phyloP scores from a whole-genome alignment of 345 rosid genomes.

The Adansonia digitata region DNA sequence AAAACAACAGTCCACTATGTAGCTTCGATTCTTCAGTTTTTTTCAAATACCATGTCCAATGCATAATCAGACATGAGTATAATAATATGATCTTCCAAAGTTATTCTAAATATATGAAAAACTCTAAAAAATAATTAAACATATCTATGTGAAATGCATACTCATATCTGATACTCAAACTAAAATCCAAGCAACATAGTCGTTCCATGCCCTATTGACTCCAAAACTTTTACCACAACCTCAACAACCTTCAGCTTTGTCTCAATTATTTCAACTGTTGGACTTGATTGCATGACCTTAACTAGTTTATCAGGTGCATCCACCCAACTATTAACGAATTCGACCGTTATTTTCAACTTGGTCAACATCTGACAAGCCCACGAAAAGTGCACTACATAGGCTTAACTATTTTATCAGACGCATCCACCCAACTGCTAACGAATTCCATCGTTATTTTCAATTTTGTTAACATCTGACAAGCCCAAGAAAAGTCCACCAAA shows the following conservation, averaged over 20 bases:
- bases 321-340: conserved; percentile 64
- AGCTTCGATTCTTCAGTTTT: too few species aligned
- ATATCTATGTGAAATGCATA: too few species aligned
- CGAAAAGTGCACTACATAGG: conserved; percentile 51
- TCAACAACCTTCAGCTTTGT: conserved; percentile 53
- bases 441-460: conserved; percentile 71
- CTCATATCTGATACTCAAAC: too few species aligned
- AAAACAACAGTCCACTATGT: too few species aligned
- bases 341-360: conserved; percentile 70
- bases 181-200: too few species aligned
- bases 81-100: too few species aligned
- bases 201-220: conserved; percentile 70
- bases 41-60: too few species aligned
- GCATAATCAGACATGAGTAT: too few species aligned
- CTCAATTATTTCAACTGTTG: conserved; percentile 35
- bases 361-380: conserved; percentile 71
- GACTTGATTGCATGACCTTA: conserved; percentile 29
- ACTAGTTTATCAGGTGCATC: conserved; percentile 67
- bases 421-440: conserved; percentile 65
- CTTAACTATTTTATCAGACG: conserved; percentile 58
- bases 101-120: too few species aligned
- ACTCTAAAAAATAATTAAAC: too few species aligned
- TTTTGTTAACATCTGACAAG: conserved; percentile 63
- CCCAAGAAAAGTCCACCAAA: conserved; percentile 68
- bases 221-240: conserved; percentile 69